Base-by-base conservation (phyloP, 1,284 basidiomycete genomes). In the Ceratobasidium theobromae region DNA sequence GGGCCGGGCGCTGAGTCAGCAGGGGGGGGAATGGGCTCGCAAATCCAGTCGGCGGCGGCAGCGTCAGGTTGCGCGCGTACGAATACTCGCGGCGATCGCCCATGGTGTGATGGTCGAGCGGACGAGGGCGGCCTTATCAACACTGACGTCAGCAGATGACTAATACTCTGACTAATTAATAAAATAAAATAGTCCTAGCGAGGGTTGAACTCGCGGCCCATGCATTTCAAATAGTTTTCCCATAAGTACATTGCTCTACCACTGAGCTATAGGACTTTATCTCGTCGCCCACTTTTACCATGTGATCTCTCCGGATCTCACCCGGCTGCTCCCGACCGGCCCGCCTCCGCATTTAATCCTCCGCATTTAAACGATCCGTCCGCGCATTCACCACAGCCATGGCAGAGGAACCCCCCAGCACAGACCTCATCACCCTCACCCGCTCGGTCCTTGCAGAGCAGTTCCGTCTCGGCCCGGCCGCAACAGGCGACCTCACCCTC, bases 401-500 rank as follows among this genome's bases (percentile, higher is more conserved):
- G 46, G 57, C 69, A 38, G 87, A 91, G 74, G 87, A 91, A 72
- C 76, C 82, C 66, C 91, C 91, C 70, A 87, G 81, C 78, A 91
- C 89, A 62, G 93, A 96, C 75, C 81, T 96, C 74, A 91, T 95
- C 79, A 96, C 93, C 65, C 85, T 96, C 74, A 96, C 93, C 68
- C 84, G 93, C 69, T 92, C 95, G 81, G 91, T 96, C 74, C 83
- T 96, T 60, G 81, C 81, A 60, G 89, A 93, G 75, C 93, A 95
- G 77, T 78, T 90, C 72, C 86, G 86, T 66, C 80, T 95, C 33
- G 93, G 93, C 46, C 77, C 84, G 11, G 77, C 83, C 11, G 94
- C 94, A 11, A 92, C 91, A 1, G 96, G 97, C 71, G 97, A 99
- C 79, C 81, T 99, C 66, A 99, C 97, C 16, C 80, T 99, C 70